phyloP scores from a whole-genome alignment of 2,329 filamentous ascomycete species.

The Rhexocercosporidium sp. region DNA sequence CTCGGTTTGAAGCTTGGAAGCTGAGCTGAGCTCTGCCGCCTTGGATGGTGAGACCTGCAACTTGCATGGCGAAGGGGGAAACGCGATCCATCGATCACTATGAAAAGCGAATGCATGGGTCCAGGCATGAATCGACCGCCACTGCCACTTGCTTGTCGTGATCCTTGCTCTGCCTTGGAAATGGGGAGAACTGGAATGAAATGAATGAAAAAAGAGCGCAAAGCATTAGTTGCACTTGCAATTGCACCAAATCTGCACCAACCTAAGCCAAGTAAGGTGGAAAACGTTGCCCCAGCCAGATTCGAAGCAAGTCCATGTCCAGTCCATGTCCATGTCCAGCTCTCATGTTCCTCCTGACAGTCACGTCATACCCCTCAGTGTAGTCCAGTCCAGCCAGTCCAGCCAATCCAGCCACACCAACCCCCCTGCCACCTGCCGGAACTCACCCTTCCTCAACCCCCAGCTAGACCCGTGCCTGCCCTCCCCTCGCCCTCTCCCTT shows the following conservation, averaged over 20 bases:
- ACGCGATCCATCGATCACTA: too few species aligned
- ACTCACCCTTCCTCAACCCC: background rate
- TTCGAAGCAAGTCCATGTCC: too few species aligned
- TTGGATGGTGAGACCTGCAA: background rate
- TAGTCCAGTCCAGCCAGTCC: background rate
- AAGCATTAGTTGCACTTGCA: too few species aligned
- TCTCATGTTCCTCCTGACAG: background rate
- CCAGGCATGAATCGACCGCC: background rate
- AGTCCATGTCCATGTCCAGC: too few species aligned
- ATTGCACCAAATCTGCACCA: too few species aligned
- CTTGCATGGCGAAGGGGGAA: background rate
- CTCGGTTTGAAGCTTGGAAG: background rate
- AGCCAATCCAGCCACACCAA: background rate
- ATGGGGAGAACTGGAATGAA: background rate
- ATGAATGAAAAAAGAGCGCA: background rate
- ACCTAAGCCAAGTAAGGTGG: too few species aligned
- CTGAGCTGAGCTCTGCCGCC: background rate
- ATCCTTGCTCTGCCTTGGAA: conserved; percentile 10
- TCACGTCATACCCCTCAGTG: conserved; percentile 19
- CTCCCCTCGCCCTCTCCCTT: conserved; percentile 3
- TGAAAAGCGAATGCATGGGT: too few species aligned
- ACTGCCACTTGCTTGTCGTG: background rate
- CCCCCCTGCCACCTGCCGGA: background rate
- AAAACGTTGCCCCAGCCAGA: too few species aligned
- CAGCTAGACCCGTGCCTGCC: conserved; percentile 15